Conservation (phyloP, 306 rosid genomes). For the Senna siamea region DNA sequence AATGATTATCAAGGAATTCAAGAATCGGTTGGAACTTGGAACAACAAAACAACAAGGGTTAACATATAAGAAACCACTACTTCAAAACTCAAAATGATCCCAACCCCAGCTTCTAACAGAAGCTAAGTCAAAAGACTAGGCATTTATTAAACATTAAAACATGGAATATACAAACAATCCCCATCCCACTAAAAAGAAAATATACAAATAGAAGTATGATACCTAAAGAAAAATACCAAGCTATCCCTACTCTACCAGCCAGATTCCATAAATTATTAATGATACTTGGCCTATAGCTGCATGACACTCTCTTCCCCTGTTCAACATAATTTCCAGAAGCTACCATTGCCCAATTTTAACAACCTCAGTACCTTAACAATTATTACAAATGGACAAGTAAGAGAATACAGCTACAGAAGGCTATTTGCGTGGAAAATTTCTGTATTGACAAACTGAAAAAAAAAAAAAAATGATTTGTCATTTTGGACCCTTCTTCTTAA, state of each 20-base stretch:
- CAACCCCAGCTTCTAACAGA: not conserved
- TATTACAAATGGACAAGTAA: not conserved
- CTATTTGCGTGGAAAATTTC: not conserved
- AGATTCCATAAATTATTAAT: not conserved
- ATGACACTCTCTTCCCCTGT: not conserved
- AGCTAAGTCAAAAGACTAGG: conserved; percentile 20
- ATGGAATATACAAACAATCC: conserved; percentile 26
- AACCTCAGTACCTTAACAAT: not conserved
- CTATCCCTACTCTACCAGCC: not conserved
- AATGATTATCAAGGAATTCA: not conserved
- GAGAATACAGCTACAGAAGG: not conserved
- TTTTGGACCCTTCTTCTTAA: not conserved
- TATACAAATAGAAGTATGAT: not conserved
- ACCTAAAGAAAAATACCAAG: not conserved
- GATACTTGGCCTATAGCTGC: not conserved
- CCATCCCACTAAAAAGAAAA: not conserved
- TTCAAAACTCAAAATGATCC: not conserved
- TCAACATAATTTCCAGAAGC: conserved; percentile 5
- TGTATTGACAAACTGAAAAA: not conserved
- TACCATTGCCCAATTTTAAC: not conserved
- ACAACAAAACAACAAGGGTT: not conserved
- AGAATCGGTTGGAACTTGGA: not conserved
- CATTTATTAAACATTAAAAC: not conserved
- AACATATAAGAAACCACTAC: not conserved
- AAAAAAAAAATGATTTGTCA: not conserved